Conservation (phyloP, 192 early-diverging fungal species). For the Tieghemiomyces parasiticus region DNA sequence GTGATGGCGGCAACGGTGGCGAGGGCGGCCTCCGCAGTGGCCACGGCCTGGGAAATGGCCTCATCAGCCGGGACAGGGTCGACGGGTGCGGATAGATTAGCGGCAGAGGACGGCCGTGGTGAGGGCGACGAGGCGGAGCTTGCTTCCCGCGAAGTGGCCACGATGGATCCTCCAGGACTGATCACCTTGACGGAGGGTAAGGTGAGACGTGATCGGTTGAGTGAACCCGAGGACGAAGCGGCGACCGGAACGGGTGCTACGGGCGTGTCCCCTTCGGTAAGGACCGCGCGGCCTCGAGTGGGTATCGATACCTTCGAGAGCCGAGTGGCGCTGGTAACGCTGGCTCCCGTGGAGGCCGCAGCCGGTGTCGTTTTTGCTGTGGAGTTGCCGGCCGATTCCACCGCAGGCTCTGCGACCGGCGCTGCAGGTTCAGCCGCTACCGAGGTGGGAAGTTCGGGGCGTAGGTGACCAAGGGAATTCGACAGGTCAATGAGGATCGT, state of each 20-base stretch:
- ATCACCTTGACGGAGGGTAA: background rate
- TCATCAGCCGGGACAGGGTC: background rate
- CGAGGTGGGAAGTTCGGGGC: background rate
- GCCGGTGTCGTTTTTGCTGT: too few species aligned
- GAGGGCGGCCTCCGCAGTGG: slow-evolving; percentile 5
- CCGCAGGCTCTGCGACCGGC: background rate
- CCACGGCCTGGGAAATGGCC: slow-evolving; percentile 2
- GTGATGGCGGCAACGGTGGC: background rate
- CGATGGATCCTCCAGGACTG: background rate
- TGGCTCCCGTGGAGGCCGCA: too few species aligned
- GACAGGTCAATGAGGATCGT: background rate
- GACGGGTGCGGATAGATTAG: background rate
- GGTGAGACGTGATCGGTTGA: too few species aligned
- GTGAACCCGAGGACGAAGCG: too few species aligned
- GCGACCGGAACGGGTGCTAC: too few species aligned
- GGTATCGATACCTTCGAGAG: too few species aligned
- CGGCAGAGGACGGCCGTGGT: background rate
- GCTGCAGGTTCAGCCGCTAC: background rate
- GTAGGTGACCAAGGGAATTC: background rate
- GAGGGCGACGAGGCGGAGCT: background rate
- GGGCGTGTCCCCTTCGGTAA: too few species aligned
- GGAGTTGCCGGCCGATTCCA: too few species aligned
- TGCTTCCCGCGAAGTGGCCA: background rate
- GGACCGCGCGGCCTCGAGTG: too few species aligned
- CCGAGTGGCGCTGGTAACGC: too few species aligned